A percentile compares a stretch with the other conserved stretches of the same genome.
These are phyloP conservation scores for Actinomucor elegans DNA, from an alignment of 371 early-diverging fungal species.

Conservation along the genomic window DNA sequence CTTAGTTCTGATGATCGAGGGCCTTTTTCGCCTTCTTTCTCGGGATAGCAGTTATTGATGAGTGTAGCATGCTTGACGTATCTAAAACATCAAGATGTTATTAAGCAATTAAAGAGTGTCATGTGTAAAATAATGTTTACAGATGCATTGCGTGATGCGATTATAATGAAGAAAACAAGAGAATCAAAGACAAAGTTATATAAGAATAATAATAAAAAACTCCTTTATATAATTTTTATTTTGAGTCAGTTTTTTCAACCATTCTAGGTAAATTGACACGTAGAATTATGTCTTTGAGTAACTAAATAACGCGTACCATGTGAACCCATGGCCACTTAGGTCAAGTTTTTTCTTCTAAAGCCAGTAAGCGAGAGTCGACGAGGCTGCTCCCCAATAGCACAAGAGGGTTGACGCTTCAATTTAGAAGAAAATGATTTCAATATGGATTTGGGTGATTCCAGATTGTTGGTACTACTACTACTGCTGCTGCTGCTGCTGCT, in stretches of 20 bases:
- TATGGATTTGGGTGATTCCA: constrained; percentile 5
- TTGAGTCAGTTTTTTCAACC: no score
- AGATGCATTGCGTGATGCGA: no score
- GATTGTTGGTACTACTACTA: neutral
- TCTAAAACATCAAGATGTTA: no score
- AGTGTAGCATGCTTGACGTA: constrained; percentile 90
- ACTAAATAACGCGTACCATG: no score
- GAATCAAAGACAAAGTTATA: no score
- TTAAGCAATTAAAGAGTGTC: no score
- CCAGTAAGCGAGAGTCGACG: neutral
- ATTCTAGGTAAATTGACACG: constrained; percentile 6
- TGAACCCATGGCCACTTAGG: neutral
- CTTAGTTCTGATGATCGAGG: constrained; percentile 86
- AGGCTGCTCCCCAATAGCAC: no score
- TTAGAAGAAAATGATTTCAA: constrained; percentile 8
- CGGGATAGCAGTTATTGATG: constrained; percentile 91
- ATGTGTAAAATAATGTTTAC: no score
- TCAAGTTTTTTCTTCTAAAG: neutral
- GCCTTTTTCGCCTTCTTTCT: constrained; percentile 75
- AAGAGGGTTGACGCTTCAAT: constrained; percentile 1
- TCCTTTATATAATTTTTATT: no score
- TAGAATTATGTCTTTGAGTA: no score
- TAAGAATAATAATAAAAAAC: no score
- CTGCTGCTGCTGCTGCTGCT: neutral
- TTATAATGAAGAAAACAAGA: no score